phyloP scores from a whole-genome alignment of 2,329 filamentous ascomycete species.

The Davidsoniella eucalypti region DNA sequence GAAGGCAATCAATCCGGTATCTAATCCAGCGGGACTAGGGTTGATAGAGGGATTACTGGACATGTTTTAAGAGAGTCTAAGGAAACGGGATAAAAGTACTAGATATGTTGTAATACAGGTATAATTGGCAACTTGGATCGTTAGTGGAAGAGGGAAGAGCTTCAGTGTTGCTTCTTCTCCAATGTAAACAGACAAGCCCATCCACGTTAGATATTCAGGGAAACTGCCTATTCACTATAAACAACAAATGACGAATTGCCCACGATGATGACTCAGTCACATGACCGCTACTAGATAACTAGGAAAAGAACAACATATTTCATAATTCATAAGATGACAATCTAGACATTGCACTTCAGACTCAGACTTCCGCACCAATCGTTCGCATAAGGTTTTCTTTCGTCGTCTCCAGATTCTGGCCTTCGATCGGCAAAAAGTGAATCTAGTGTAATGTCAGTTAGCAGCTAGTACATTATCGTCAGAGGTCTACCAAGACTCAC shows the following conservation, averaged over 20 bases:
- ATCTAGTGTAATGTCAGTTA: slow-evolving; percentile 28
- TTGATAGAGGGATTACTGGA: background rate
- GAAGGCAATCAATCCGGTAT: slow-evolving; percentile 8
- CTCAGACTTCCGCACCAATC: slow-evolving; percentile 21
- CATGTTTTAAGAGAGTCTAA: background rate
- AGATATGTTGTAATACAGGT: background rate
- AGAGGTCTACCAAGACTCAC: slow-evolving; percentile 31
- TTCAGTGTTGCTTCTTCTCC: too few species aligned
- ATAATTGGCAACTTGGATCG: too few species aligned
- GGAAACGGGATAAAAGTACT: background rate
- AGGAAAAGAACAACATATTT: background rate
- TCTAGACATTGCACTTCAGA: background rate
- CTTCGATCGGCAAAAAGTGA: slow-evolving; percentile 48
- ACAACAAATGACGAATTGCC: background rate
- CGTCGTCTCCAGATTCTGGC: slow-evolving; percentile 38
- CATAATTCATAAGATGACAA: slow-evolving; percentile 7
- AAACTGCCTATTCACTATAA: too few species aligned
- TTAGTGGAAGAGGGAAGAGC: too few species aligned
- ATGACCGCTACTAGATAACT: background rate
- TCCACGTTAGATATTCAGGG: too few species aligned
- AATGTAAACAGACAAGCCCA: too few species aligned
- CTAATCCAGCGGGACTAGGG: slow-evolving; percentile 1
- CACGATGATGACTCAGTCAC: slow-evolving; percentile 8
- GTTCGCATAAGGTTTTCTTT: slow-evolving; percentile 43
- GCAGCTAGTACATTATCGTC: slow-evolving; percentile 13